Percentiles rank a stretch among this genome's conserved stretches.
Evolutionary conservation across 306 rosid genomes (phyloP).

Genomic region (Cucurbita maxima): DNA sequence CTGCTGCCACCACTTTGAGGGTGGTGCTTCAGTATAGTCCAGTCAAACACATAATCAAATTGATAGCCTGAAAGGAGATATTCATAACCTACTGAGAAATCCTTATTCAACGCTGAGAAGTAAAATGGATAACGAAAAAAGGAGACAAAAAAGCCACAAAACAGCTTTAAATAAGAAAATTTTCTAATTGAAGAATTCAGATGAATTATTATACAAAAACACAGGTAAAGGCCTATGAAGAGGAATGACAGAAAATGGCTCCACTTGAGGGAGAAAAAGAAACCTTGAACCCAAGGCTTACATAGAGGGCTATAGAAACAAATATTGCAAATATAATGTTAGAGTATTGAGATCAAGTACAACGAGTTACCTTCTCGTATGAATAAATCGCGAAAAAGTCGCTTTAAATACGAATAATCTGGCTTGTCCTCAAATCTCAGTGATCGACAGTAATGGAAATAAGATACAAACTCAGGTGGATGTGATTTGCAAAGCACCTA

Average conservation of each 20-base stretch:
- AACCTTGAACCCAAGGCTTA: background rate
- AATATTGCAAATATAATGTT: background rate
- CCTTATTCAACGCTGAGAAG: background rate
- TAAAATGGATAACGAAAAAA: background rate
- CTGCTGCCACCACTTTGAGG: slow-evolving; percentile 41
- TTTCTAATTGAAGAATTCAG: background rate
- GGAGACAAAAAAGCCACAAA: background rate
- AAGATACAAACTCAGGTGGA: slow-evolving; percentile 91
- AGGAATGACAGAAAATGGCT: background rate
- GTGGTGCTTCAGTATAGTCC: slow-evolving; percentile 69
- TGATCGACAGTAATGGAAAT: slow-evolving; percentile 91
- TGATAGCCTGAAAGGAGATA: slow-evolving; percentile 11
- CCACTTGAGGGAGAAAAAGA: background rate
- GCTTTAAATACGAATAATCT: slow-evolving; percentile 90
- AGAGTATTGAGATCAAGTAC: background rate
- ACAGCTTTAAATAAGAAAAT: background rate
- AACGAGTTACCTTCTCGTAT: slow-evolving; percentile 70
- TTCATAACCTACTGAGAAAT: slow-evolving; percentile 11
- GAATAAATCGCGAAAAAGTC: slow-evolving; percentile 88
- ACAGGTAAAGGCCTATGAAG: background rate
- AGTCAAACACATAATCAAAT: slow-evolving; percentile 62
- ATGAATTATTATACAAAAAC: background rate
- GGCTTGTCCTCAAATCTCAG: slow-evolving; percentile 98
- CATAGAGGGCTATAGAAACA: background rate
- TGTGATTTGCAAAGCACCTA: slow-evolving; percentile 86